phyloP scores from a whole-genome alignment of 2,329 filamentous ascomycete genomes.

The Ploettnerulaceae sp. region DNA sequence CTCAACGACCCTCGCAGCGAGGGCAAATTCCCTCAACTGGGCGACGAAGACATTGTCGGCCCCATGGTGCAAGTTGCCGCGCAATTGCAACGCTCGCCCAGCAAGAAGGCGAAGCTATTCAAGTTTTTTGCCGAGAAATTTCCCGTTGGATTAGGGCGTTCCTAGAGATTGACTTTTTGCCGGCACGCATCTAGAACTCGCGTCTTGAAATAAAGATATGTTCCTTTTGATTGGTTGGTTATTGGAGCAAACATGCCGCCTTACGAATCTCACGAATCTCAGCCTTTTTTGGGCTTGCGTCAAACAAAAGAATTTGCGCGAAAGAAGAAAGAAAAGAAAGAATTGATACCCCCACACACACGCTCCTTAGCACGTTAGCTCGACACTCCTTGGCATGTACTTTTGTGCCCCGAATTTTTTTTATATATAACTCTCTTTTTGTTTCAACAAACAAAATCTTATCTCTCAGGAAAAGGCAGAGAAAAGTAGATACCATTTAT shows the following conservation, averaged over 20 bases:
- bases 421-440: slow-evolving; percentile 14
- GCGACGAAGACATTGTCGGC: slow-evolving; percentile 88
- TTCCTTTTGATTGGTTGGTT: slow-evolving; percentile 3
- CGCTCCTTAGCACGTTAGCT: slow-evolving; percentile 29
- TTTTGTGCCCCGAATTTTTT: slow-evolving; percentile 13
- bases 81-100: slow-evolving; percentile 30
- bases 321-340: no score
- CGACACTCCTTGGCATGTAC: slow-evolving; percentile 5
- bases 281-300: no score
- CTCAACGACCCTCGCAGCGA: slow-evolving; percentile 61
- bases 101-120: slow-evolving; percentile 33
- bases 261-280: slow-evolving; percentile 17
- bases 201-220: not conserved
- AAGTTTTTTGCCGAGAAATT: slow-evolving; percentile 34
- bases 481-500: not conserved
- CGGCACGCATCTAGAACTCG: not conserved
- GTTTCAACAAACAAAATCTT: not conserved
- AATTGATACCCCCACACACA: slow-evolving; percentile 19
- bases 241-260: slow-evolving; percentile 2
- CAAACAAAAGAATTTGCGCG: no score
- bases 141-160: slow-evolving; percentile 29
- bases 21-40: slow-evolving; percentile 82
- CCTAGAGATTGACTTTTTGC: slow-evolving; percentile 3
- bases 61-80: slow-evolving; percentile 58
- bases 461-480: not conserved